A percentile compares a stretch with the other conserved stretches of the same genome.
Evolutionary conservation across 768 basidiomycete genomes (phyloP).

Genomic region (Pleurotus citrinopileatus): DNA sequence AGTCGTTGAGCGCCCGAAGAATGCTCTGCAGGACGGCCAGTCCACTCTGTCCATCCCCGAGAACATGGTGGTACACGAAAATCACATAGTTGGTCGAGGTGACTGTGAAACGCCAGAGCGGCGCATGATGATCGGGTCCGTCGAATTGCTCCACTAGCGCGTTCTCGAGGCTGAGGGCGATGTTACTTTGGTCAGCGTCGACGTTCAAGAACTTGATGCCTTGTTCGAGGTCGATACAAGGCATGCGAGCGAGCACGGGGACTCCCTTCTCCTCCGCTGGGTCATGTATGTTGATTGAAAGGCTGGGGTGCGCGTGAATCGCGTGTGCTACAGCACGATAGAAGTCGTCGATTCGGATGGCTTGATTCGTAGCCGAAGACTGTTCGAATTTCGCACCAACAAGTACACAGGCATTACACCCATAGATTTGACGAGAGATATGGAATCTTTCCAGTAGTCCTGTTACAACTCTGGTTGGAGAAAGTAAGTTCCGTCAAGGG

Average conservation of each 20-base stretch:
- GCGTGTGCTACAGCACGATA: background rate
- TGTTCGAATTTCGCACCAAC: background rate
- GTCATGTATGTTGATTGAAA: background rate
- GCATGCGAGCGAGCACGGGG: background rate
- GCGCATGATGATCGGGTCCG: background rate
- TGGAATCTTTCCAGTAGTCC: slow-evolving; percentile 7
- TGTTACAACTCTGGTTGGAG: background rate
- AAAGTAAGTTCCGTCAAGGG: background rate
- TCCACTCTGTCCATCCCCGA: slow-evolving; percentile 7
- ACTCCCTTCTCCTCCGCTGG: background rate
- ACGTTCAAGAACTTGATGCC: background rate
- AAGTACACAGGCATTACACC: background rate
- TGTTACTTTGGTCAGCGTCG: too few species aligned
- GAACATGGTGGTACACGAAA: slow-evolving; percentile 5
- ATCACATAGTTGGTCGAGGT: background rate
- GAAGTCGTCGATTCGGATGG: background rate
- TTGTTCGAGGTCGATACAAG: slow-evolving; percentile 3
- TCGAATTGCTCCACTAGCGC: background rate
- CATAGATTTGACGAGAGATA: background rate
- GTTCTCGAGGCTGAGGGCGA: background rate
- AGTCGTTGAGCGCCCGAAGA: background rate
- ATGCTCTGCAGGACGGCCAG: background rate
- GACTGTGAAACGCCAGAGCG: slow-evolving; percentile 6
- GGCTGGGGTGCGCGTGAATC: background rate
- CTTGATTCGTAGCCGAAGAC: background rate